Base-by-base conservation (phyloP, 495 filamentous ascomycete genomes). In the Aspergillus baeticus region DNA sequence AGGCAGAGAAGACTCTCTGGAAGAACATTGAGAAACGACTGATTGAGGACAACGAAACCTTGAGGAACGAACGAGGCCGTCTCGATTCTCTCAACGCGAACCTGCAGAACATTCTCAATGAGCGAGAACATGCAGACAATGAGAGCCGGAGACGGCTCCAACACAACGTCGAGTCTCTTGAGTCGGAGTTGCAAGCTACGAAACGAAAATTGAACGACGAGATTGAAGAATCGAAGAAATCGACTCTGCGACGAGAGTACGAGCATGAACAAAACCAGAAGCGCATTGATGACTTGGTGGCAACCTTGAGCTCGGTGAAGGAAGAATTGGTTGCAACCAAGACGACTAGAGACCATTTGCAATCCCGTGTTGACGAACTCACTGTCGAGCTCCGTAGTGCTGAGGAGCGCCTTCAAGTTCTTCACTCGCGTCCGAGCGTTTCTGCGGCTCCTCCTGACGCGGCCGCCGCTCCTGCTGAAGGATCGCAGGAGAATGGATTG, bases 1-100 rank as follows among this genome's bases (percentile, higher is more conserved):
- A 93, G 68, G 92, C 92, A 0, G 93, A 97, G 64, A 95, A 93
- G 68, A 85, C 86, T 4, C 77, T 98, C 20, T 93, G 87, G 88
- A 96, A 93, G 73, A 89, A 82, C 43, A 93, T 97, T 54, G 91
- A 98, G 66, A 86, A 88, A 58, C 83, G 95, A 35, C 77, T 97
- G 17, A 86, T 78, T 57, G 88, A 92, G 44, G 95, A 98, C 58
- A 95, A 91, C 50, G 88, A 92, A 58, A 82, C 74, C 11, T 76
- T 97, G n/a, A 76, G 87, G 33, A 88, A 95, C 55, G 95, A 98
- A 66, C 86, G 87, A 38, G 77, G 80, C 36, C 82, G 91, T 20
- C 84, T 98, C 2, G 94, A 96, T 65, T 82, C 79, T 39, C 72
- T 95, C 31, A 80, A 96, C 36, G 79, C 84, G 18, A 90, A 86